phyloP scores from a whole-genome alignment of 225 moss, liverwort and hornwort genomes.

The Pleurozium schreberi region DNA sequence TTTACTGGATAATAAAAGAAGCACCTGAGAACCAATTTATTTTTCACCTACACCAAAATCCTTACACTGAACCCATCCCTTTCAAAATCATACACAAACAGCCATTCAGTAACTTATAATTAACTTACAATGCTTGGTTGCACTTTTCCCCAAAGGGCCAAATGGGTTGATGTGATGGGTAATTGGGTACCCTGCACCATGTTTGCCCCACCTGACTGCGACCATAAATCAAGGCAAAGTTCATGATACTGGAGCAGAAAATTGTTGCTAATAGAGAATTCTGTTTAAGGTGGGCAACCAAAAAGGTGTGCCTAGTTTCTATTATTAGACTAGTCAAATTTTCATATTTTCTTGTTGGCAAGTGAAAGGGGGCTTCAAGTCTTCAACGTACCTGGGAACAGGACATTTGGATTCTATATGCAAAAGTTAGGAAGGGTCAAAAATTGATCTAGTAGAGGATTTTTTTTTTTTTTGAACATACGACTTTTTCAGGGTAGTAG shows the following conservation, averaged over 20 bases:
- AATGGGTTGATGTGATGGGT: background rate
- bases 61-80: background rate
- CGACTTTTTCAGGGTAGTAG: too few species aligned
- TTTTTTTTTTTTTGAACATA: too few species aligned
- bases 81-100: background rate
- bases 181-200: background rate
- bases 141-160: background rate
- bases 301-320: background rate
- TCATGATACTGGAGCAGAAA: background rate
- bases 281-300: background rate
- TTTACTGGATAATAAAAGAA: too few species aligned
- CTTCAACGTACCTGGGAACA: accelerated
- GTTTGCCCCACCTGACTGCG: background rate
- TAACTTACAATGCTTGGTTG: background rate
- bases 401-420: background rate
- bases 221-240: background rate
- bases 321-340: background rate
- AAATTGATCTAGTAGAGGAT: background rate
- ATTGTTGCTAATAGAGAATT: background rate
- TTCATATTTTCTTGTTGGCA: background rate
- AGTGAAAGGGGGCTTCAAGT: background rate
- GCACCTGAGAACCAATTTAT: background rate
- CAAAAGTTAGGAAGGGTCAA: background rate
- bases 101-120: background rate
- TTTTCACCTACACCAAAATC: background rate